phyloP scores from a whole-genome alignment of 495 filamentous ascomycete genomes.

The Amniculicola lignicola region DNA sequence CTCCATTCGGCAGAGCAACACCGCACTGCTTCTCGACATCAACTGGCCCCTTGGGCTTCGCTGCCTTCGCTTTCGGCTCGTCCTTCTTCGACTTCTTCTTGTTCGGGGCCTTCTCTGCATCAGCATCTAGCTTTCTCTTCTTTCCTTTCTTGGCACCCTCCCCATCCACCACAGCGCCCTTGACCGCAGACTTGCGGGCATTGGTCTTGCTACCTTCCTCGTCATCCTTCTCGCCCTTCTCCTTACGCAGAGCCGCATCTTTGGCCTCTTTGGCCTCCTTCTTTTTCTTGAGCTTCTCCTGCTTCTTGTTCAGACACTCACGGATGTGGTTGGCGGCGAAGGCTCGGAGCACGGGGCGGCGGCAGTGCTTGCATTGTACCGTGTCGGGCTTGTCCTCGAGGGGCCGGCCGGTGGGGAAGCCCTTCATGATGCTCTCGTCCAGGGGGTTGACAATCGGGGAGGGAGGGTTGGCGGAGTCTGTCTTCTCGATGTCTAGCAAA shows the following conservation, averaged over 20 bases:
- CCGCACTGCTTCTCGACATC: conserved; percentile 98
- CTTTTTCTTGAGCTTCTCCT: conserved; percentile 48
- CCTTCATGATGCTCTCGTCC: conserved; percentile 63
- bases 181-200: conserved; percentile 50
- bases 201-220: conserved; percentile 40
- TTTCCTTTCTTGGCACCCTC: conserved; percentile 72
- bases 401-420: conserved; percentile 71
- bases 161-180: conserved; percentile 61
- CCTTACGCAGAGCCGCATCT: conserved; percentile 49
- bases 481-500: neutral
- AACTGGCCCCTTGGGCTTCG: conserved; percentile 91
- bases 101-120: conserved; percentile 65
- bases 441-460: conserved; percentile 68
- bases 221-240: conserved; percentile 40
- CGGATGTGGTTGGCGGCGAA: conserved; percentile 40
- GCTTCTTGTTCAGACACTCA: conserved; percentile 48
- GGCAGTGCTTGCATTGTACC: conserved; percentile 47
- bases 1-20: conserved; percentile 78
- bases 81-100: conserved; percentile 96
- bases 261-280: conserved; percentile 51
- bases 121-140: conserved; percentile 87
- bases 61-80: conserved; percentile 74
- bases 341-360: conserved; percentile 41
- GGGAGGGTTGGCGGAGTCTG: conserved; percentile 40
- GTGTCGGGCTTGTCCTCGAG: conserved; percentile 43